A percentile compares a stretch with the other conserved stretches of the same genome.
phyloP scores from a whole-genome alignment of 352 stramenopile species.

The Phytophthora cajani region DNA sequence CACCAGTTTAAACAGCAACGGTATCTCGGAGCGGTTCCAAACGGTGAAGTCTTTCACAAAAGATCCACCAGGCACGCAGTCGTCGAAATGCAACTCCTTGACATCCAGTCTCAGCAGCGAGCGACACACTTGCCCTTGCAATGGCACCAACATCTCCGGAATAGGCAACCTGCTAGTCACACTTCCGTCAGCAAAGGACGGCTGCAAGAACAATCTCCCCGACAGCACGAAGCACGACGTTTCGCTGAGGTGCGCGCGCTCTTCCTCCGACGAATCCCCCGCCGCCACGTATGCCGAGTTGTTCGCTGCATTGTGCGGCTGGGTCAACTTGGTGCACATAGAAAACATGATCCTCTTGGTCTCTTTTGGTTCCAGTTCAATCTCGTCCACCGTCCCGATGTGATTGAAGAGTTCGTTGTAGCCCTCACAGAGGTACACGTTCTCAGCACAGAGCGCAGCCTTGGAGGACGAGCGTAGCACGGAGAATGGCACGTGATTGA shows the following conservation, averaged over 20 bases:
- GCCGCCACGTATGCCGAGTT: conserved; percentile 33
- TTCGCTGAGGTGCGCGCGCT: conserved; percentile 82
- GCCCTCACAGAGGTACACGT: conserved; percentile 83
- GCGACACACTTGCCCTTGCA: conserved; percentile 85
- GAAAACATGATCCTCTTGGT: conserved; percentile 79
- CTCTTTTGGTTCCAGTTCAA: conserved; percentile 72
- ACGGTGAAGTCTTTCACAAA: conserved; percentile 92
- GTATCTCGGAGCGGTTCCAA: conserved; percentile 91
- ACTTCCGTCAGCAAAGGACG: conserved; percentile 41
- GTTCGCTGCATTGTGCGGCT: conserved; percentile 31
- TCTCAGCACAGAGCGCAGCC: conserved; percentile 72
- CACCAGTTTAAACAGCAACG: conserved; percentile 85
- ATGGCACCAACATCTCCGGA: conserved; percentile 73
- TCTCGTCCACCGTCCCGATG: conserved; percentile 69
- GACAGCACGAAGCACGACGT: conserved; percentile 82
- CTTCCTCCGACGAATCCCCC: conserved; percentile 84
- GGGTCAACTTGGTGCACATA: conserved; percentile 66
- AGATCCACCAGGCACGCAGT: conserved; percentile 85
- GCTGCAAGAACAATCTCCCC: conserved; percentile 68
- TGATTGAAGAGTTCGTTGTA: conserved; percentile 93
- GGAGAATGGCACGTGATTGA: conserved; percentile 78
- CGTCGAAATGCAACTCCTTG: conserved; percentile 90
- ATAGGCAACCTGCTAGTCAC: conserved; percentile 37
- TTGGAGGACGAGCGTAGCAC: conserved; percentile 77
- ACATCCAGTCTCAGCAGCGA: conserved; percentile 86